Base-by-base conservation (phyloP, 352 stramenopile species). In the Pythium rishiriense region DNA sequence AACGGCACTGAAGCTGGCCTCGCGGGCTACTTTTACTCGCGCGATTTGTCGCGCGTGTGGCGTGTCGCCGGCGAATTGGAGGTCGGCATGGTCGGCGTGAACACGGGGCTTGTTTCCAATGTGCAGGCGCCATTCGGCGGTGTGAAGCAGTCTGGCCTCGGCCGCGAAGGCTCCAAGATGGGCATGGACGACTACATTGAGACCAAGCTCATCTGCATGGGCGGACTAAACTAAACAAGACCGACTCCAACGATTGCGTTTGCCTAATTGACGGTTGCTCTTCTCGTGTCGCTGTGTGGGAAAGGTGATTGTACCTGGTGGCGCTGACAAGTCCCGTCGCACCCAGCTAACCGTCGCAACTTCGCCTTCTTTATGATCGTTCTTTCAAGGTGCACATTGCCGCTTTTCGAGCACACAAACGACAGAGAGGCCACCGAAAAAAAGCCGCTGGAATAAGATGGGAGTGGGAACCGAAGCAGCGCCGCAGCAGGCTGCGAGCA, bases 101-200 rank as follows among this genome's bases (percentile, higher is more conserved):
- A 98, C 78, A 95, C 93, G 42, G 91, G 81, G 7, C 51, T 91
- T 11, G 87, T 98, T 56, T 94, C 83, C 26, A 94, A 83, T 48
- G 85, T 86, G 31, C 85, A 96, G 48, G 90, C 94, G 66, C 86
- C 88, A 21, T 97, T 97, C 57, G 91, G 90, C 29, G 91, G 91
- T 28, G 81, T 94, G 33, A 97, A 97, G 81, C 75, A 96, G 71
- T 97, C 87, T 21, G 91, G 91, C 25, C 66, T 96, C 11, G 91
- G 91, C 35, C 87, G 90, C 55, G 94, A 99, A 58, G 97, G 90
- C 69, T 93, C 85, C 26, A 79, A 81, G 26, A 69, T 92, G 52
- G 96, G 96, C 0, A 68, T 98, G 21, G 90, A 97, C 43, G 96
- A 99, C 74, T 99, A 99, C 78, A 73, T 97, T 54, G 96, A 99